Percentiles rank a stretch among this genome's conserved stretches.
Conservation (phyloP, 768 basidiomycete genomes). For the Panellus pusillus region DNA sequence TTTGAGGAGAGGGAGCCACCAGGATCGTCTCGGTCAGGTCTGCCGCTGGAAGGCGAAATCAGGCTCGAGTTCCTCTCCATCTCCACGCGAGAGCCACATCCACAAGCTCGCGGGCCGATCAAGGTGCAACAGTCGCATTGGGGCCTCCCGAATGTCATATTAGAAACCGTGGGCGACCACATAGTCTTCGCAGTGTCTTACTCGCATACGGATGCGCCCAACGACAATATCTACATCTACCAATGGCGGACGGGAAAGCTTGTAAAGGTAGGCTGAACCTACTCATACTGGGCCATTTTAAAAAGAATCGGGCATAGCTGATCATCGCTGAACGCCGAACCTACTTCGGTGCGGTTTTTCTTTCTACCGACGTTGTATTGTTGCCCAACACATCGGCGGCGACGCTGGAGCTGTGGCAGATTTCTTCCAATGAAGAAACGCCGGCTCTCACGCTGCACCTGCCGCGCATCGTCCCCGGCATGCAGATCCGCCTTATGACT, state of each 20-base stretch:
- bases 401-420: conserved; percentile 28
- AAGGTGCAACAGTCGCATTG: conserved; percentile 27
- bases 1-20: neutral
- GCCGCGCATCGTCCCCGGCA: conserved; percentile 29
- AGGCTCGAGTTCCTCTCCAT: conserved; percentile 30
- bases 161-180: conserved; percentile 47
- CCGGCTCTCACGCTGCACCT: conserved; percentile 31
- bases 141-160: conserved; percentile 34
- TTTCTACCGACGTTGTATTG: conserved; percentile 26
- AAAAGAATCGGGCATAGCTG: conserved; percentile 10
- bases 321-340: conserved; percentile 15
- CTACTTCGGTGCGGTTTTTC: conserved; percentile 26
- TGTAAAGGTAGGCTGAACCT: conserved; percentile 25
- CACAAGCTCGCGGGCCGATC: conserved; percentile 32
- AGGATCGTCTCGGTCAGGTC: neutral
- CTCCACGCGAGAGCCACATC: conserved; percentile 39
- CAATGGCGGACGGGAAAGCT: conserved; percentile 43
- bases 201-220: neutral
- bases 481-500: conserved; percentile 27
- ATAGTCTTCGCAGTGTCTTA: conserved; percentile 39
- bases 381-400: conserved; percentile 25
- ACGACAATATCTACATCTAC: conserved; percentile 38
- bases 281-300: conserved; percentile 21
- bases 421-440: conserved; percentile 34
- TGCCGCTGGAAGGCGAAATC: neutral